A percentile compares a stretch with the other conserved stretches of the same genome.
phyloP scores from a whole-genome alignment of 2,329 filamentous ascomycete species.

The Myriosclerotinia duriaeana region DNA sequence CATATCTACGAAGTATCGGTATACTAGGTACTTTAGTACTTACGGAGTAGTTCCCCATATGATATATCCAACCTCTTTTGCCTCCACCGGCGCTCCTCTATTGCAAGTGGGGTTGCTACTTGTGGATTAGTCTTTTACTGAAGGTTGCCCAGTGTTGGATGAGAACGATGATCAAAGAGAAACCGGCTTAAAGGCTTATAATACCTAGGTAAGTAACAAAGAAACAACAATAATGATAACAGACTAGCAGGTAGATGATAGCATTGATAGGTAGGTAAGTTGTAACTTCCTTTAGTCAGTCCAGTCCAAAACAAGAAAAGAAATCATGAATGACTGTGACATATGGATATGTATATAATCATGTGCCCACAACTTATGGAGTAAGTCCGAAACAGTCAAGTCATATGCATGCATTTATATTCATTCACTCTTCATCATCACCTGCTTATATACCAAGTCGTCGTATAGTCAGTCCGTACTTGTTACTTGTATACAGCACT shows the following conservation, averaged over 20 bases:
- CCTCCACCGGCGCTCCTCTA: not conserved
- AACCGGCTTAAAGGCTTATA: not conserved
- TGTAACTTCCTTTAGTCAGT: no score
- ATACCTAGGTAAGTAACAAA: constrained; percentile 10
- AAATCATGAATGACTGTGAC: not conserved
- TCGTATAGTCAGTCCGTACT: not conserved
- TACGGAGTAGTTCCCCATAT: not conserved
- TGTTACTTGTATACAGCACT: not conserved
- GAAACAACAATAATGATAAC: not conserved
- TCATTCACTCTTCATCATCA: constrained; percentile 1
- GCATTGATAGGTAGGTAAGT: no score
- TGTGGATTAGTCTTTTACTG: constrained; percentile 1
- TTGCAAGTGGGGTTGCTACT: no score
- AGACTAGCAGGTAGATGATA: no score
- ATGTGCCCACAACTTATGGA: not conserved
- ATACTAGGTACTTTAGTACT: not conserved
- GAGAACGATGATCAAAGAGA: constrained; percentile 8
- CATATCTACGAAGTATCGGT: no score
- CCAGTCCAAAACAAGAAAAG: not conserved
- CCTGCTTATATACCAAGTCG: not conserved
- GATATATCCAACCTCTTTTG: constrained; percentile 6
- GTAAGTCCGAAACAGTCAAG: constrained; percentile 14
- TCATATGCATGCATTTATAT: not conserved
- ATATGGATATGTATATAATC: not conserved
- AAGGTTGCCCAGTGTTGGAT: no score